Conservation (phyloP, 2,329 filamentous ascomycete genomes). For the Aspergillus sp. region DNA sequence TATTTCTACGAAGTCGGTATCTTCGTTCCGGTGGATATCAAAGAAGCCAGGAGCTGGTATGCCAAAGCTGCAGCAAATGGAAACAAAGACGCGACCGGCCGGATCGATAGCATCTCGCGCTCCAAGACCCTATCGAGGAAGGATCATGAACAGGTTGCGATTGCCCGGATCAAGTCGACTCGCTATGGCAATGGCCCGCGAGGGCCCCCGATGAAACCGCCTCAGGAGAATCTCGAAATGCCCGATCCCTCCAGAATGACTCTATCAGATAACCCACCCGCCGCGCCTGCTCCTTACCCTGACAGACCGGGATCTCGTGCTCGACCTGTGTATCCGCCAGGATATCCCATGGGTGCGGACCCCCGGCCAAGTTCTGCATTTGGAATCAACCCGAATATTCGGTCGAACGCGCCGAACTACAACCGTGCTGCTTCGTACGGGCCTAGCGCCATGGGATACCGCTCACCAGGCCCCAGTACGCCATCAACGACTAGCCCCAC, state of each 20-base stretch:
- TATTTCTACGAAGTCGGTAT: slow-evolving; percentile 99
- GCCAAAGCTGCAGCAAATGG: slow-evolving; percentile 84
- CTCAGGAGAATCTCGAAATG: slow-evolving; percentile 50
- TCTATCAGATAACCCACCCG: slow-evolving; percentile 35
- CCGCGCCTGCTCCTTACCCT: slow-evolving; percentile 46
- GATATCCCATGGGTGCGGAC: slow-evolving; percentile 38
- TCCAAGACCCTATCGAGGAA: slow-evolving; percentile 82
- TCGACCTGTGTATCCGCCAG: slow-evolving; percentile 34
- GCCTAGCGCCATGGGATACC: slow-evolving; percentile 37
- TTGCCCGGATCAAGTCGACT: slow-evolving; percentile 77
- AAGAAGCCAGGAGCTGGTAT: slow-evolving; percentile 87
- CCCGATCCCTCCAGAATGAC: slow-evolving; percentile 51
- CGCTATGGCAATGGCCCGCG: slow-evolving; percentile 67
- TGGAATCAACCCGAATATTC: slow-evolving; percentile 52
- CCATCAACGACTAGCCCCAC: slow-evolving; percentile 32
- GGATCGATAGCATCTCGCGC: slow-evolving; percentile 80
- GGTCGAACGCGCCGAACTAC: slow-evolving; percentile 41
- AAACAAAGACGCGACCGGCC: slow-evolving; percentile 81
- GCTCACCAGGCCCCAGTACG: slow-evolving; percentile 36
- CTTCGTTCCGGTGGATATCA: slow-evolving; percentile 78
- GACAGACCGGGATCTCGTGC: slow-evolving; percentile 38
- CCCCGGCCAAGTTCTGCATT: slow-evolving; percentile 50
- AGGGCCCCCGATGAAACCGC: slow-evolving; percentile 42
- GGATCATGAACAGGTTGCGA: slow-evolving; percentile 89
- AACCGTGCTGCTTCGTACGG: slow-evolving; percentile 37